These are phyloP conservation scores for Suhomyces vadensis DNA, from an alignment of 805 yeast species.

Conservation along the genomic window DNA sequence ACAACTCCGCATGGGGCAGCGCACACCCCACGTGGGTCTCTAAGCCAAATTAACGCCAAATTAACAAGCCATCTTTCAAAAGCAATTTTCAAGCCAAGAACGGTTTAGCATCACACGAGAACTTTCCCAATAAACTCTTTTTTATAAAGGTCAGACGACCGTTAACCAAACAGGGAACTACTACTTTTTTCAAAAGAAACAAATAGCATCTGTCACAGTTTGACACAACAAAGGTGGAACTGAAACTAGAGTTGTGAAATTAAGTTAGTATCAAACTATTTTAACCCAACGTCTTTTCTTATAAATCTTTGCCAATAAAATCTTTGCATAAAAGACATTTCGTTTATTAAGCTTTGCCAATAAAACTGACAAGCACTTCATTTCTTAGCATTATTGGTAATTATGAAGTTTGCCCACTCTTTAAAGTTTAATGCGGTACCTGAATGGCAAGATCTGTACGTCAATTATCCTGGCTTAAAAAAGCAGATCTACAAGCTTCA, in stretches of 20 bases:
- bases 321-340: not conserved
- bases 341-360: too few species aligned
- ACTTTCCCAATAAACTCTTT: not conserved
- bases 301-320: too few species aligned
- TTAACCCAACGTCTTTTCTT: too few species aligned
- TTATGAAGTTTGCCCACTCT: slow-evolving; percentile 54
- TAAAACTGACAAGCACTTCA: not conserved
- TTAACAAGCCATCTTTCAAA: slow-evolving; percentile 1
- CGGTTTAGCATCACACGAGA: slow-evolving; percentile 4
- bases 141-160: slow-evolving; percentile 13
- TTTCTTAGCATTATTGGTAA: not conserved
- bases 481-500: slow-evolving; percentile 58
- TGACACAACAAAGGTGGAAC: too few species aligned
- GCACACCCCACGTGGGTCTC: slow-evolving; percentile 14
- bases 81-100: slow-evolving; percentile 5
- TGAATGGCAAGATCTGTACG: slow-evolving; percentile 50
- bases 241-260: too few species aligned
- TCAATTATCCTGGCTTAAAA: slow-evolving; percentile 52
- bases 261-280: too few species aligned
- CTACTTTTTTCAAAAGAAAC: not conserved
- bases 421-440: slow-evolving; percentile 55
- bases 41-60: not conserved
- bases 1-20: too few species aligned
- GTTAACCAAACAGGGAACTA: slow-evolving; percentile 6
- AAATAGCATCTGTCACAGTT: too few species aligned